Evolutionary conservation across 495 filamentous ascomycete species (phyloP).

Genomic region (Penicillium fimorum): DNA sequence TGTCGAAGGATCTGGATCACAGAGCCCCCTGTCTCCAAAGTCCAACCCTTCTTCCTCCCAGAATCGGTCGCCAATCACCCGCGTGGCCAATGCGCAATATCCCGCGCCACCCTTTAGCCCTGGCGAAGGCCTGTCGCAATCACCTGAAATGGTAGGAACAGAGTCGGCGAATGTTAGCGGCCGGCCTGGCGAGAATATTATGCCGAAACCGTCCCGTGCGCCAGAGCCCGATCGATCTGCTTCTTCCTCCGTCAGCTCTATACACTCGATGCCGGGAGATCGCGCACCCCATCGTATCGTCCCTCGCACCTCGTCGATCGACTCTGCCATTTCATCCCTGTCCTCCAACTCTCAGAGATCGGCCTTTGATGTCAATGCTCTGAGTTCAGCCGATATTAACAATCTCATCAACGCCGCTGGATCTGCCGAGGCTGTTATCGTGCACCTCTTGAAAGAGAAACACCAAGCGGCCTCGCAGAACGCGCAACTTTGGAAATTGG

Average conservation of each 20-base stretch:
- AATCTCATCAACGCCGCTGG: slow-evolving; percentile 79
- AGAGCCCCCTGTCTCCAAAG: slow-evolving; percentile 33
- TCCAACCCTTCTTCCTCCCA: slow-evolving; percentile 29
- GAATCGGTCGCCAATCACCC: slow-evolving; percentile 22
- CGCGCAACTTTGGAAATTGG: slow-evolving; percentile 87
- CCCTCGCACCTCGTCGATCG: slow-evolving; percentile 88
- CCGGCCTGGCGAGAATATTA: slow-evolving; percentile 19
- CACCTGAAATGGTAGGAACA: slow-evolving; percentile 18
- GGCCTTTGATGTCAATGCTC: slow-evolving; percentile 54
- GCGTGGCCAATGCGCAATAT: slow-evolving; percentile 36
- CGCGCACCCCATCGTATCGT: slow-evolving; percentile 45
- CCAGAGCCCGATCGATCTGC: slow-evolving; percentile 33
- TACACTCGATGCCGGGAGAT: slow-evolving; percentile 33
- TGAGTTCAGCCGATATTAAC: slow-evolving; percentile 61
- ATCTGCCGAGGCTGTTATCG: slow-evolving; percentile 84
- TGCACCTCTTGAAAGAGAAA: slow-evolving; percentile 88
- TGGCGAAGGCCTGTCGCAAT: slow-evolving; percentile 18
- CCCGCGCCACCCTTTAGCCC: slow-evolving; percentile 30
- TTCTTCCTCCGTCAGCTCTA: slow-evolving; percentile 36
- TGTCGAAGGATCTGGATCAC: slow-evolving; percentile 24
- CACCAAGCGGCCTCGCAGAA: slow-evolving; percentile 85
- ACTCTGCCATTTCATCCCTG: slow-evolving; percentile 86
- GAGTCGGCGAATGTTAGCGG: slow-evolving; percentile 24
- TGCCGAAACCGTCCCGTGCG: slow-evolving; percentile 27
- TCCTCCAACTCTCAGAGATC: slow-evolving; percentile 68